Evolutionary conservation across 225 moss, liverwort and hornwort genomes (phyloP).

Genomic region (Ulota crispa): DNA sequence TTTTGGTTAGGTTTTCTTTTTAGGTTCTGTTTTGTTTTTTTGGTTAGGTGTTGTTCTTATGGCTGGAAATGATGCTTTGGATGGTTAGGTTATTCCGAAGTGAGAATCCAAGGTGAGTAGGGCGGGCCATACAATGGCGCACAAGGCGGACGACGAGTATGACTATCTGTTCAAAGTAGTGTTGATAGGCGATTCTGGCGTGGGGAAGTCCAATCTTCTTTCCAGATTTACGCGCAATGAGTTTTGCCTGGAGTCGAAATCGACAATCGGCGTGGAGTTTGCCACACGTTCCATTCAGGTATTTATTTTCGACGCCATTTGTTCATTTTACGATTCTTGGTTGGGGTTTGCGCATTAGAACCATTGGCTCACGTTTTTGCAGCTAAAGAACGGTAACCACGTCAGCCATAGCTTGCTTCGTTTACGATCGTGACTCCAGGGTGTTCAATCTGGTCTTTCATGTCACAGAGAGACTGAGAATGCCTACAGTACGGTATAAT

Average conservation of each 20-base stretch:
- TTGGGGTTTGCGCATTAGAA: slow-evolving; percentile 12
- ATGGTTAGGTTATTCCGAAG: slow-evolving; percentile 31
- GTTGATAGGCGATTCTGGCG: slow-evolving; percentile 90
- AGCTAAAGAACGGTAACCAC: neutral
- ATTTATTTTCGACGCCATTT: neutral
- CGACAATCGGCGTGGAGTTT: slow-evolving; percentile 94
- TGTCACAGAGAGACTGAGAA: neutral
- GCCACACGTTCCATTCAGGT: slow-evolving; percentile 78
- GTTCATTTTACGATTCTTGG: neutral
- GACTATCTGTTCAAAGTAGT: slow-evolving; percentile 94
- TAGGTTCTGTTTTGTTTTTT: neutral
- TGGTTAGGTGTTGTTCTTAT: neutral
- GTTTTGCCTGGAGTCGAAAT: slow-evolving; percentile 95
- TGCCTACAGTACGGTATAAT: neutral
- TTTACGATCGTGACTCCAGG: neutral
- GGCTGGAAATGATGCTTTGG: neutral
- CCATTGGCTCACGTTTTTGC: neutral
- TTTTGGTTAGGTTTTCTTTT: slow-evolving; percentile 19
- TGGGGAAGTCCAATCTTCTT: slow-evolving; percentile 93
- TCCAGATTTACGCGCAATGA: slow-evolving; percentile 96
- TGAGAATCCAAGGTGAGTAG: slow-evolving; percentile 22
- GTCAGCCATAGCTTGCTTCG: slow-evolving; percentile 2
- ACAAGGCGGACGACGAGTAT: slow-evolving; percentile 88
- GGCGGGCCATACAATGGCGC: slow-evolving; percentile 58
- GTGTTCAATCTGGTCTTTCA: neutral